Evolutionary conservation across 192 early-diverging fungal species (phyloP).

Genomic region (Coemansia sp.): DNA sequence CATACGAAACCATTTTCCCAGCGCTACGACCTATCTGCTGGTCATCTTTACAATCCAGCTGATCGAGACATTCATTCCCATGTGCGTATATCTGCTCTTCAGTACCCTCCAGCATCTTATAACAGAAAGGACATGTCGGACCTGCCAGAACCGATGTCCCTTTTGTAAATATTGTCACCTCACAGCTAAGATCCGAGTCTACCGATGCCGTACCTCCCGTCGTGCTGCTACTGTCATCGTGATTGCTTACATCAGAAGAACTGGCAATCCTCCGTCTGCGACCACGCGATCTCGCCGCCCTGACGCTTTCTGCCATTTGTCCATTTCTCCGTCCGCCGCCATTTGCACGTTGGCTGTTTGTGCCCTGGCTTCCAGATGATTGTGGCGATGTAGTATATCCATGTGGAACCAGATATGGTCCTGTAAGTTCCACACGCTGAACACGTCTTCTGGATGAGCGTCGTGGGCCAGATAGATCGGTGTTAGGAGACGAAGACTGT

Average conservation of each 20-base stretch:
- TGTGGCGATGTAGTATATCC: not conserved
- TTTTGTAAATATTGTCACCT: slow-evolving; percentile 23
- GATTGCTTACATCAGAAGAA: not conserved
- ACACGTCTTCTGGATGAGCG: slow-evolving; percentile 13
- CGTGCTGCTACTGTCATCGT: slow-evolving; percentile 9
- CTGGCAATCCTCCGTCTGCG: slow-evolving; percentile 3
- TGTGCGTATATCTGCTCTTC: slow-evolving; percentile 68
- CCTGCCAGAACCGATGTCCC: slow-evolving; percentile 20
- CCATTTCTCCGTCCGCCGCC: not conserved
- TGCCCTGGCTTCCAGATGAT: not conserved
- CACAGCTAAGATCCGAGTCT: slow-evolving; percentile 23
- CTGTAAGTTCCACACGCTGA: slow-evolving; percentile 19
- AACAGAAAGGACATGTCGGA: slow-evolving; percentile 30
- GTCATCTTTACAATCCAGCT: not conserved
- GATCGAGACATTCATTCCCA: slow-evolving; percentile 70
- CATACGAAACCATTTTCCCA: slow-evolving; percentile 68
- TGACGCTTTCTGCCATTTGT: not conserved
- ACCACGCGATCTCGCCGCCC: not conserved
- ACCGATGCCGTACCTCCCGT: slow-evolving; percentile 5
- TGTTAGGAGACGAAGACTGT: not conserved
- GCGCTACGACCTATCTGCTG: slow-evolving; percentile 2
- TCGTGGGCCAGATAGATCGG: not conserved
- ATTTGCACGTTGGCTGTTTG: not conserved
- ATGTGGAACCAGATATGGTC: not conserved
- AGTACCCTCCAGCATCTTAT: slow-evolving; percentile 30